A percentile compares a stretch with the other conserved stretches of the same genome.
Conservation (phyloP, 345 rosid genomes). For the Erysimum cheiranthoides region DNA sequence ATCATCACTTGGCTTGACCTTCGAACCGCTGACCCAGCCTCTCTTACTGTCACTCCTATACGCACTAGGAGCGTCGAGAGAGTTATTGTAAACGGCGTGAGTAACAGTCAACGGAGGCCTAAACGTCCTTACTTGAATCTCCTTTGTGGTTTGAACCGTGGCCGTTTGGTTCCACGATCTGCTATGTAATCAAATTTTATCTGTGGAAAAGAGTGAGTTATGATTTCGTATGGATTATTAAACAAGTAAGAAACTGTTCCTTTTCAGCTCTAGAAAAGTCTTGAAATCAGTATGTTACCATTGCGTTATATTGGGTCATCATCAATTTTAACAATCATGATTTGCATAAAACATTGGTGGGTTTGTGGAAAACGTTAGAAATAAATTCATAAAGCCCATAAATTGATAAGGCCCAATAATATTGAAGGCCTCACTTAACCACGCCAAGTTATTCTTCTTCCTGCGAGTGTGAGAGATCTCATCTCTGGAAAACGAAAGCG, state of each 20-base stretch:
- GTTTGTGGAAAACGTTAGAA: too few relatives aligned
- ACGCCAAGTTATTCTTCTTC: too few relatives aligned
- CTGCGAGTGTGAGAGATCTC: neutral
- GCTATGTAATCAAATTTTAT: conserved; percentile 52
- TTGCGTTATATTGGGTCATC: neutral
- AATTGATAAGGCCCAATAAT: neutral
- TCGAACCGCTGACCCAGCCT: conserved; percentile 47
- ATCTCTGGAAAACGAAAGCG: conserved; percentile 26
- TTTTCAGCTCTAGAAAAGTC: neutral
- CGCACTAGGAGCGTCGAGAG: conserved; percentile 27
- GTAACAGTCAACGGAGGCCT: conserved; percentile 23
- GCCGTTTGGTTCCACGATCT: conserved; percentile 59
- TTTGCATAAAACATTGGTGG: too few relatives aligned
- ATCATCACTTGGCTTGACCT: conserved; percentile 78
- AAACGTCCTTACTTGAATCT: conserved; percentile 42
- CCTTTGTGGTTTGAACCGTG: conserved; percentile 72
- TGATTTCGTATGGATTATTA: neutral
- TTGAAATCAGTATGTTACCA: neutral
- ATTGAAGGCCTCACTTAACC: too few relatives aligned
- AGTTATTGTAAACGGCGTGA: conserved; percentile 7
- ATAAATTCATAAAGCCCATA: conserved; percentile 14
- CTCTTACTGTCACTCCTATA: conserved; percentile 50
- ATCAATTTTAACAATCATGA: too few relatives aligned
- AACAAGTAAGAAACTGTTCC: neutral
- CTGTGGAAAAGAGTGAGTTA: neutral